phyloP scores from a whole-genome alignment of 345 rosid genomes.

The Tarenaya hassleriana region DNA sequence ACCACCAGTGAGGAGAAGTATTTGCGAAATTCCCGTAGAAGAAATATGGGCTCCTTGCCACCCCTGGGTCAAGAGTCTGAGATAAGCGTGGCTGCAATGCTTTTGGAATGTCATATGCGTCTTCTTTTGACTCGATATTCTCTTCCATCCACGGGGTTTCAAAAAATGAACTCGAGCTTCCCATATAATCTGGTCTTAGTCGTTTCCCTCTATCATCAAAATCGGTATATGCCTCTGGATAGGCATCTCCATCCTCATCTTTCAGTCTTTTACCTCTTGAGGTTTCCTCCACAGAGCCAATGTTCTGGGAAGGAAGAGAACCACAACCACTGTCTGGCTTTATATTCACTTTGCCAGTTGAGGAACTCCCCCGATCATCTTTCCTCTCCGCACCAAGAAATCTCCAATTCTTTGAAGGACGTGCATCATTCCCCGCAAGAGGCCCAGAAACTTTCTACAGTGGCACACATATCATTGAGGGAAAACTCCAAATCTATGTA shows the following conservation, averaged over 20 bases:
- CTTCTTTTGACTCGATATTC: conserved; percentile 28
- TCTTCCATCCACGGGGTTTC: conserved; percentile 44
- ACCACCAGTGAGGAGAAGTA: conserved; percentile 43
- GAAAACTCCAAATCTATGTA: conserved; percentile 7
- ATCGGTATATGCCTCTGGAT: conserved; percentile 18
- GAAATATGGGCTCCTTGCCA: conserved; percentile 68
- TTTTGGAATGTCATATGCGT: conserved; percentile 24
- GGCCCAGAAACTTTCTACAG: conserved; percentile 19
- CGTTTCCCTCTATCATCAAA: conserved; percentile 47
- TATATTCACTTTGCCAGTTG: conserved; percentile 28
- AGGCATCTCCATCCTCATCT: conserved; percentile 39
- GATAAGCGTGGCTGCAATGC: conserved; percentile 37
- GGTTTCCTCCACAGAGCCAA: conserved; percentile 31
- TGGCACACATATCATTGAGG: conserved; percentile 1
- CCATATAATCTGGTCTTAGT: conserved; percentile 46
- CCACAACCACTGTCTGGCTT: conserved; percentile 34
- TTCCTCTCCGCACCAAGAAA: conserved; percentile 19
- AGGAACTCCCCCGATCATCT: conserved; percentile 18
- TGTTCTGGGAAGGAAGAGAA: conserved; percentile 26
- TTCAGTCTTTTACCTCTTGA: conserved; percentile 61
- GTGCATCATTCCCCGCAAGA: conserved; percentile 9
- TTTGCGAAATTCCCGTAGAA: conserved; percentile 61
- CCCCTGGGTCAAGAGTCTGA: conserved; percentile 36
- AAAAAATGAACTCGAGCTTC: conserved; percentile 36
- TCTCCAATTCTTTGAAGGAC: conserved; percentile 25